Evolutionary conservation across 208 protist species (phyloP).

Genomic region (Leishmania martiniquensis): DNA sequence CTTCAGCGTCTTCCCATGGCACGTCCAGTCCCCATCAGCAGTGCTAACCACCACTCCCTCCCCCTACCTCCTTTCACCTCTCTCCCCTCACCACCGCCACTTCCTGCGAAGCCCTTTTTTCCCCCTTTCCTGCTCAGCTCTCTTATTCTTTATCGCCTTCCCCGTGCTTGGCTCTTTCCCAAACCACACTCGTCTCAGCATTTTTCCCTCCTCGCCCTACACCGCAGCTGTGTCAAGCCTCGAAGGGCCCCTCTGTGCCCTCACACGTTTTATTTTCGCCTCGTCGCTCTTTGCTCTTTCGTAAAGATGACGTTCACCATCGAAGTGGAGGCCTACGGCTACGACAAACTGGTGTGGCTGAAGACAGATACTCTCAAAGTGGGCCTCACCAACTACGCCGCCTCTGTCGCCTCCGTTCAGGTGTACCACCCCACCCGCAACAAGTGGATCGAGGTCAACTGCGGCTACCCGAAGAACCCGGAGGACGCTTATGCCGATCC

Average conservation of each 20-base stretch:
- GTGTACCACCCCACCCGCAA: conserved; percentile 29
- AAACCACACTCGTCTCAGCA: not conserved
- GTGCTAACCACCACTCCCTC: not conserved
- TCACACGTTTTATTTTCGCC: not conserved
- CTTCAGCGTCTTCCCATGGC: not conserved
- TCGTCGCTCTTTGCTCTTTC: not conserved
- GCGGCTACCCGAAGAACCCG: conserved; percentile 49
- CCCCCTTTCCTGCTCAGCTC: not conserved
- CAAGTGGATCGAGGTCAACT: conserved; percentile 67
- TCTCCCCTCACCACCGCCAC: no score
- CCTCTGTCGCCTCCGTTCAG: conserved; percentile 50
- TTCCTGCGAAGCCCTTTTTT: no score
- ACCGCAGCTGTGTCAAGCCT: not conserved
- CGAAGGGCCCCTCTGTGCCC: not conserved
- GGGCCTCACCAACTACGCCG: conserved; percentile 54
- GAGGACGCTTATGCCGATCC: conserved; percentile 45
- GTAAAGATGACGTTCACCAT: conserved; percentile 32
- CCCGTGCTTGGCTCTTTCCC: not conserved
- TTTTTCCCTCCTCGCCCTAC: not conserved
- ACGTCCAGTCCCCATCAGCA: not conserved
- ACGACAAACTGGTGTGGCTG: conserved; percentile 48
- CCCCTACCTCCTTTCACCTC: not conserved
- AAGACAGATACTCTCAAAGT: conserved; percentile 40
- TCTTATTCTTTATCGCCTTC: not conserved
- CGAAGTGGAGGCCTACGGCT: conserved; percentile 39